These are phyloP conservation scores for Theileria parva DNA, from an alignment of 169 alveolate genomes.

Conservation along the genomic window DNA sequence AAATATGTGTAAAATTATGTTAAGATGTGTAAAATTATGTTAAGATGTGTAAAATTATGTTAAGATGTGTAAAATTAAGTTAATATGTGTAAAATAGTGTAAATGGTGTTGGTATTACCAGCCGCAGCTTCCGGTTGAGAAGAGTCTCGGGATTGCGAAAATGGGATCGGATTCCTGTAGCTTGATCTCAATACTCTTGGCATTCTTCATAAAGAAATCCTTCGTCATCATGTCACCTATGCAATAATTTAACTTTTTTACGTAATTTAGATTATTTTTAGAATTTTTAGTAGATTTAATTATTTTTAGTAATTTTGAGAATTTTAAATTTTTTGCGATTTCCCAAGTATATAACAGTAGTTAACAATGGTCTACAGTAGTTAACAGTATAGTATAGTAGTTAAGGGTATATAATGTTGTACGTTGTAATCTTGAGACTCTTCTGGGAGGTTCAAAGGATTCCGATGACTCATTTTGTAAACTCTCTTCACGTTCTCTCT, in stretches of 20 bases:
- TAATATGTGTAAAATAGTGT: constrained; percentile 1
- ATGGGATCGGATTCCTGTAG: constrained; percentile 51
- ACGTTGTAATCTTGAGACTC: constrained; percentile 18
- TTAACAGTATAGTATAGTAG: neutral
- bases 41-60: neutral
- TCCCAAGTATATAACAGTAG: too few species aligned
- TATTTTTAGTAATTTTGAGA: too few species aligned
- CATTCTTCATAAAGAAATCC: constrained; percentile 61
- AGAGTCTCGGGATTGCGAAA: constrained; percentile 55
- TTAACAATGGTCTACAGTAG: too few species aligned
- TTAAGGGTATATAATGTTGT: neutral
- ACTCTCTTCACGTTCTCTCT: neutral
- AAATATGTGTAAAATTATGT: neutral
- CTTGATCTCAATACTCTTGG: constrained; percentile 55
- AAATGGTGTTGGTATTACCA: constrained; percentile 57
- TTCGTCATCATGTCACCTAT: constrained; percentile 73
- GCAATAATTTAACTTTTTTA: too few species aligned
- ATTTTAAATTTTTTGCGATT: too few species aligned
- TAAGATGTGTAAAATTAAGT: neutral
- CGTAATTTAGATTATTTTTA: too few species aligned
- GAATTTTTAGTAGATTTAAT: too few species aligned
- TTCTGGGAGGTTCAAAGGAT: constrained; percentile 9
- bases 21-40: neutral
- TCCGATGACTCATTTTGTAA: neutral
- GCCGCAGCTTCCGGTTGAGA: constrained; percentile 77